Percentiles rank a stretch among this genome's conserved stretches.
These are phyloP conservation scores for Conticribra weissflogii DNA, from an alignment of 108 stramenopile genomes.

Conservation along the genomic window DNA sequence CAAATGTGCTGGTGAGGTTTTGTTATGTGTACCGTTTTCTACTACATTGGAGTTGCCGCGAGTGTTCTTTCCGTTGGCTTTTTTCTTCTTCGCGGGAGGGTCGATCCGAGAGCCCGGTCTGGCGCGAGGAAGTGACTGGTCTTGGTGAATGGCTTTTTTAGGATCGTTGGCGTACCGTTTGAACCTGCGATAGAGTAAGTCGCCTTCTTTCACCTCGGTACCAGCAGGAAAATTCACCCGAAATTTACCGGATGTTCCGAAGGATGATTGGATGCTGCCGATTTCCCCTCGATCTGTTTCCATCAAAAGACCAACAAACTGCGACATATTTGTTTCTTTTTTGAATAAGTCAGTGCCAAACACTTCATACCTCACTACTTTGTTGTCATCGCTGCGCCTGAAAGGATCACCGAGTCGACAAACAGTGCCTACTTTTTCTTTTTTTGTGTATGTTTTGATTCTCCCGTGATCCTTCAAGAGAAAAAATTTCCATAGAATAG, in stretches of 20 bases:
- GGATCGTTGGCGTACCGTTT: conserved; percentile 85
- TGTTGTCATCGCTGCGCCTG: conserved; percentile 68
- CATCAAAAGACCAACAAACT: conserved; percentile 86
- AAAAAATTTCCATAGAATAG: not conserved
- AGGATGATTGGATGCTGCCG: conserved; percentile 83
- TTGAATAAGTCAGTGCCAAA: conserved; percentile 88
- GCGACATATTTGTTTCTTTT: conserved; percentile 89
- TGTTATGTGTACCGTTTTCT: conserved; percentile 7
- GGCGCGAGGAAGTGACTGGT: conserved; percentile 61
- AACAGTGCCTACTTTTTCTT: conserved; percentile 72
- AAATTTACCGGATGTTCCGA: conserved; percentile 93
- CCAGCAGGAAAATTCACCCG: conserved; percentile 86
- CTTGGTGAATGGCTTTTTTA: conserved; percentile 85
- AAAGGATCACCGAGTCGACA: conserved; percentile 80
- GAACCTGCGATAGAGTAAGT: conserved; percentile 70
- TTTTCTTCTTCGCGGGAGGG: conserved; percentile 40
- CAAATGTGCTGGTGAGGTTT: not conserved
- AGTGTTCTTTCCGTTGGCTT: conserved; percentile 61
- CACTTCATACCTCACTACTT: conserved; percentile 82
- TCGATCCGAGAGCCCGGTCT: conserved; percentile 72
- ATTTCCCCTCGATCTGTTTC: conserved; percentile 78
- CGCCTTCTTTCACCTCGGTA: conserved; percentile 72
- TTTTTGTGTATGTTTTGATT: conserved; percentile 77
- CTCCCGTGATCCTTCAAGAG: conserved; percentile 41
- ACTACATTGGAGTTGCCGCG: too few species aligned